Percentiles rank a stretch among this genome's conserved stretches.
Conservation (phyloP, 2,329 filamentous ascomycete species). For the Fonsecaea multimorphosa region DNA sequence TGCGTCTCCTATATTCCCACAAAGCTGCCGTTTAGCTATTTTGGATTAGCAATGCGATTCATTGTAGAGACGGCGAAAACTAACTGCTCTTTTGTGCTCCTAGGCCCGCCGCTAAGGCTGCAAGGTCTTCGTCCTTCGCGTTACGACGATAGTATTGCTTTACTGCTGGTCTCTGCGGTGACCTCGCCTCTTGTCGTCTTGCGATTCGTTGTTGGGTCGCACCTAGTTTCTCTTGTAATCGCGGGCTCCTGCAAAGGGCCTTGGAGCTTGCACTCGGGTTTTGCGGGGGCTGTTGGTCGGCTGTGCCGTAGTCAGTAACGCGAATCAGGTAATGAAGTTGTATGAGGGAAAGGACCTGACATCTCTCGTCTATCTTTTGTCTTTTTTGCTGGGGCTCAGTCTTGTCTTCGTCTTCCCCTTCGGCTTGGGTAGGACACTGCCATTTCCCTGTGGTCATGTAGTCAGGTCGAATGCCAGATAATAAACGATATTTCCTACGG, state of each 20-base stretch:
- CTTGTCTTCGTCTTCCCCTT: conserved; percentile 10
- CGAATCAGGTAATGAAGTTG: not conserved
- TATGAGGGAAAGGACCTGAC: conserved; percentile 25
- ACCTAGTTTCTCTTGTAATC: conserved; percentile 20
- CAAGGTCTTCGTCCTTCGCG: conserved; percentile 18
- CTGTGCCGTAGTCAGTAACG: conserved; percentile 8
- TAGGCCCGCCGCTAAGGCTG: not conserved
- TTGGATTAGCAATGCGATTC: conserved; percentile 7
- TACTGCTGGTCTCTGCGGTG: conserved; percentile 8
- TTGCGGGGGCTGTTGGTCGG: conserved; percentile 10
- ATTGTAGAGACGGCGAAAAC: conserved; percentile 5
- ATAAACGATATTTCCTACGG: not conserved
- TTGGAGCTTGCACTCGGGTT: not conserved
- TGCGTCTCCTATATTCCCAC: conserved; percentile 20
- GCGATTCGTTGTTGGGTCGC: conserved; percentile 17
- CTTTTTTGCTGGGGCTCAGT: conserved; percentile 21
- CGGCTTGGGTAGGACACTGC: conserved; percentile 6
- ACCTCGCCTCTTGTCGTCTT: conserved; percentile 15
- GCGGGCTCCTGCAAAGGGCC: conserved; percentile 10
- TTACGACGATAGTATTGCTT: conserved; percentile 7
- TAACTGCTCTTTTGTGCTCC: conserved; percentile 21
- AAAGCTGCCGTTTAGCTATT: conserved; percentile 14
- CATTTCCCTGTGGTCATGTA: conserved; percentile 10
- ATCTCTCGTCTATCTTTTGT: conserved; percentile 20
- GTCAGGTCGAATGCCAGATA: not conserved